Evolutionary conservation across 2,329 filamentous ascomycete species (phyloP), one percentile per base, ranked within the genome.

Genomic region (Zasmidium angulare): DNA sequence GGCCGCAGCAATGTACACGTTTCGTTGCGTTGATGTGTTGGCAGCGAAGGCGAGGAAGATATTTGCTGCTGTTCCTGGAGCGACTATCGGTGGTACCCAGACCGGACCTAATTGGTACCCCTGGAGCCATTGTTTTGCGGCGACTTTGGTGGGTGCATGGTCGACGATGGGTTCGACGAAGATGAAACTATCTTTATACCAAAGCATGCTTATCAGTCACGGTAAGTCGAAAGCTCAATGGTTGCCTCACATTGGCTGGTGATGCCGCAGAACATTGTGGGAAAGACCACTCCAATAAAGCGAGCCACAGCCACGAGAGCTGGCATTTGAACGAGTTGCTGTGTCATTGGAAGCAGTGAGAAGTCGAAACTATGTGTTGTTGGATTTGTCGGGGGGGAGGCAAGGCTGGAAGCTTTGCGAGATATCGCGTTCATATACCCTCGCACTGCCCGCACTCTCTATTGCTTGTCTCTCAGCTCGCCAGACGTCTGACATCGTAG

Each of bases 61-160:
- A 54, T 76, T 76, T n/a, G 66, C 66, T 2, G 72, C 46, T 3
- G 73, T 70, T 19, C 72, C 70, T 7, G 72, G 67, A 36, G 72
- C 53, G 24, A 77, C 68, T 19, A 77, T 68, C 1, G 74, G 72
- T 1, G 72, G 74, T 9, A 76, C 73, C 65, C 74, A 75, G 20
- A 63, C 53, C 4, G 73, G 68, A 10, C 72, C 72, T 50, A 72
- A 71, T 59, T 72, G 71, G 60, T 77, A 76, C 29, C 74, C 74
- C 58, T 74, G 69, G 3, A 75, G 64, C 74, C 74, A 77, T 65
- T 76, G 74, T 59, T 71, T 74, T 17, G 74, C 74, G 62, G 75
- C 72, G 40, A 72, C 58, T 55, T 71, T 71, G 43, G 66, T 67
- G 6, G 64, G 63, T 22, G 74, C 73, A 60, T 76, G 70, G 11